Evolutionary conservation across 768 basidiomycete genomes (phyloP).

Genomic region (Crassisporium funariophilum): DNA sequence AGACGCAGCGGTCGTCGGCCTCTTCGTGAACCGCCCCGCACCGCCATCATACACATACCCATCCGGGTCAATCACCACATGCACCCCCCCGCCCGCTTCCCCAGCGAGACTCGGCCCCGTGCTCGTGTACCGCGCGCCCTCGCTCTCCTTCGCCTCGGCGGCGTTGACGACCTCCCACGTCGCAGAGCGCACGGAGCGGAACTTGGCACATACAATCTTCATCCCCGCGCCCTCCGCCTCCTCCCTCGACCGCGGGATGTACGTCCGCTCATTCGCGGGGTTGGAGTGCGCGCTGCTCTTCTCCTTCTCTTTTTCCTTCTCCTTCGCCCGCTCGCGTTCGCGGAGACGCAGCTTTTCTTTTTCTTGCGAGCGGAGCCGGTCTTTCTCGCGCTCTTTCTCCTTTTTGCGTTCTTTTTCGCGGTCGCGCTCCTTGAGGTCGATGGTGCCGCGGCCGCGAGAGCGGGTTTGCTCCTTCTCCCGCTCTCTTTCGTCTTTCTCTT

Average conservation of each 20-base stretch:
- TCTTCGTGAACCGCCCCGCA: no score
- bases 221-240: constrained; percentile 30
- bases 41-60: not conserved
- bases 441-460: no score
- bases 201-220: constrained; percentile 45
- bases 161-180: constrained; percentile 4
- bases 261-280: constrained; percentile 16
- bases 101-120: constrained; percentile 21
- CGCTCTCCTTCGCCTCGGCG: constrained; percentile 1
- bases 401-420: no score
- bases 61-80: not conserved
- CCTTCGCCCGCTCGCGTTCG: no score
- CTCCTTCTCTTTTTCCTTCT: constrained; percentile 1
- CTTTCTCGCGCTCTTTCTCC: no score
- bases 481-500: constrained; percentile 1
- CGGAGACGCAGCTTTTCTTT: no score
- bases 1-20: no score
- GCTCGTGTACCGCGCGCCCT: constrained; percentile 11
- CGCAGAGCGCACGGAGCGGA: constrained; percentile 17
- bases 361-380: no score
- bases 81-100: not conserved
- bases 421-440: no score
- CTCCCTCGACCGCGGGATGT: constrained; percentile 27
- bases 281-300: no score
- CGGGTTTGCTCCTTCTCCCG: no score